Evolutionary conservation across 495 filamentous ascomycete species (phyloP), one percentile per base, ranked within the genome.

Genomic region (Penicillium antarcticum): DNA sequence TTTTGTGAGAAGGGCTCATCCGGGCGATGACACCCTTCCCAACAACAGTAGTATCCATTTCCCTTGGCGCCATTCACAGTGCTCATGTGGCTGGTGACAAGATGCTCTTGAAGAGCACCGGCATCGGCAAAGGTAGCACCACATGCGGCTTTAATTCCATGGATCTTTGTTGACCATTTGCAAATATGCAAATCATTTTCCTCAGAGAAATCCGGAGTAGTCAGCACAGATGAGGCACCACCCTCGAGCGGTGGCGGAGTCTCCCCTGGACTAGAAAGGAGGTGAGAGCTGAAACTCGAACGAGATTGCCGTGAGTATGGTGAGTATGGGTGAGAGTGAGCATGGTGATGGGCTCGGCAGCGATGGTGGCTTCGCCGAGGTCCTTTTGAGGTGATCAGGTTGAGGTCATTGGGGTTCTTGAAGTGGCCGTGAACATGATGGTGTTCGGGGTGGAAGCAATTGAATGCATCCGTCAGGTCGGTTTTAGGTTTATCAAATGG

Each of bases 1-100:
- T 77, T 77, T 43, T 77, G 74, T 36, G 74, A 77, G 39, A 77
- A 77, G 3, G 74, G 72, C 45, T 77, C 72, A 34, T 72, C 59
- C 2, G 74, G 74, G 0, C 74, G 74, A 45, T 71, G 66, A 26
- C 74, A 77, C 9, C 72, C 74, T 43, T 70, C 64, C 74, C 74
- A 77, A 53, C 72, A 67, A 44, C 74, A 77, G 44, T 77, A 77
- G 53, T 77, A 77, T n/a, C 74, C 74, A 14, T 63, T 67, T 1
- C 74, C 72, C 54, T 68, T 75, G n/a, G 67, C 65, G 1, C 74
- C 74, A 23, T 72, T 61, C 18, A 77, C 52, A 2, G 72, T 68
- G 11, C 58, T 61, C 68, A 74, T 74, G 33, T 77, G 74, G 16
- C 49, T 53, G 12, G 66, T 52, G 12, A 73, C 48, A 29, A 77